Conservation (phyloP, 768 basidiomycete species). For the Daedalea quercina region DNA sequence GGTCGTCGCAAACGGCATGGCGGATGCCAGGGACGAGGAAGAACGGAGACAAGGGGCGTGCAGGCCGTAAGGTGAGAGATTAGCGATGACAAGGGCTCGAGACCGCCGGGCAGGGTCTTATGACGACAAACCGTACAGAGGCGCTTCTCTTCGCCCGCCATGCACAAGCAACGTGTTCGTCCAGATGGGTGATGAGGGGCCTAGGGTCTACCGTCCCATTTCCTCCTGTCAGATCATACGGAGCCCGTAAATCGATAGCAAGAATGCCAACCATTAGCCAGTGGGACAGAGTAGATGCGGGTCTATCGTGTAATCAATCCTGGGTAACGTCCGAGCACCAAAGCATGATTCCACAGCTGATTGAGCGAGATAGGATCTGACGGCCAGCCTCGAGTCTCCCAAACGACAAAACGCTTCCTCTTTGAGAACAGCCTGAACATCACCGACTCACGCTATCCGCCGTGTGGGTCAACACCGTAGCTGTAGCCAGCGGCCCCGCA, state of each 20-base stretch:
- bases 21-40: not conserved
- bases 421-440: too few species aligned
- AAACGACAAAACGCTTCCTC: not conserved
- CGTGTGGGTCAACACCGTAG: too few species aligned
- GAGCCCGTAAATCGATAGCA: not conserved
- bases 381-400: not conserved
- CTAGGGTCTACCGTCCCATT: not conserved
- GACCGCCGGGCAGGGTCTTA: not conserved
- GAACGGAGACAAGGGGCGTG: not conserved
- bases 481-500: too few species aligned
- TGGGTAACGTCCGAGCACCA: too few species aligned
- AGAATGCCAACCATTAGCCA: not conserved
- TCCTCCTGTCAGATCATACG: not conserved
- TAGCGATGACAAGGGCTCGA: conserved; percentile 3
- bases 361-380: not conserved
- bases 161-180: conserved; percentile 15
- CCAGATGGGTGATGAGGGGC: conserved; percentile 1
- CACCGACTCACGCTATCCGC: too few species aligned
- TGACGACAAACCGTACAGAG: conserved; percentile 5
- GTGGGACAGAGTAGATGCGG: not conserved
- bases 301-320: not conserved
- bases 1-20: conserved; percentile 17
- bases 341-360: not conserved
- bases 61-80: not conserved
- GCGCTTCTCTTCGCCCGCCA: conserved; percentile 9